These are phyloP conservation scores for Plectranthus barbatus DNA, from an alignment of 257 asterid species.

Conservation along the genomic window DNA sequence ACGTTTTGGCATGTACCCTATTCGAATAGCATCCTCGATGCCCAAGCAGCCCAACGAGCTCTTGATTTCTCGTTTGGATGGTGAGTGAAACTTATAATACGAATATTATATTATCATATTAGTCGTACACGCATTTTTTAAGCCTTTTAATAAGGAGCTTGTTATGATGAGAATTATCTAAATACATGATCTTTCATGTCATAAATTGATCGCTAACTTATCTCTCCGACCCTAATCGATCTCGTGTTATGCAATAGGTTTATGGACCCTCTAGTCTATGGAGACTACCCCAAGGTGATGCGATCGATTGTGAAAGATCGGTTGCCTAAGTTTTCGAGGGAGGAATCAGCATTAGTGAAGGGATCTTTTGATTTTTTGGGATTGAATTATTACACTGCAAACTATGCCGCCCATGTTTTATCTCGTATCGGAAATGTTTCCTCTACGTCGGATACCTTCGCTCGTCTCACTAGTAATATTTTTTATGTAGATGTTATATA, in stretches of 20 bases:
- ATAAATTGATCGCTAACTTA: no score
- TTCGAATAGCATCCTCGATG: slow-evolving; percentile 25
- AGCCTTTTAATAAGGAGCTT: no score
- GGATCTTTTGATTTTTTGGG: slow-evolving; percentile 56
- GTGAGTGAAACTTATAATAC: slow-evolving; percentile 18
- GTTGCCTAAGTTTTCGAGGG: slow-evolving; percentile 33
- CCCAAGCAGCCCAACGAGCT: slow-evolving; percentile 48
- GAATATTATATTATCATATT: no score
- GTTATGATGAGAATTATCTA: no score
- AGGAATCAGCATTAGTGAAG: slow-evolving; percentile 22
- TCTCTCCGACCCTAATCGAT: no score
- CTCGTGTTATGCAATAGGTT: slow-evolving; percentile 20
- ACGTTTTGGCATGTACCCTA: slow-evolving; percentile 34
- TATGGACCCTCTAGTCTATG: slow-evolving; percentile 34
- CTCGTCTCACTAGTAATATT: slow-evolving; percentile 20
- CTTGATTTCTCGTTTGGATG: slow-evolving; percentile 59
- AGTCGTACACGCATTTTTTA: no score
- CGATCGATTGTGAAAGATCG: slow-evolving; percentile 22
- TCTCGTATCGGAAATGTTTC: slow-evolving; percentile 11
- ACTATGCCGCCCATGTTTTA: slow-evolving; percentile 25
- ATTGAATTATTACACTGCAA: slow-evolving; percentile 45
- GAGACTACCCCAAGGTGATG: slow-evolving; percentile 48
- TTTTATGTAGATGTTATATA: no score
- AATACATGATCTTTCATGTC: no score
- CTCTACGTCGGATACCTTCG: slow-evolving; percentile 14